Evolutionary conservation across 768 basidiomycete species (phyloP), one percentile per base, ranked within the genome.

Genomic region (Tephrocybe sp.): DNA sequence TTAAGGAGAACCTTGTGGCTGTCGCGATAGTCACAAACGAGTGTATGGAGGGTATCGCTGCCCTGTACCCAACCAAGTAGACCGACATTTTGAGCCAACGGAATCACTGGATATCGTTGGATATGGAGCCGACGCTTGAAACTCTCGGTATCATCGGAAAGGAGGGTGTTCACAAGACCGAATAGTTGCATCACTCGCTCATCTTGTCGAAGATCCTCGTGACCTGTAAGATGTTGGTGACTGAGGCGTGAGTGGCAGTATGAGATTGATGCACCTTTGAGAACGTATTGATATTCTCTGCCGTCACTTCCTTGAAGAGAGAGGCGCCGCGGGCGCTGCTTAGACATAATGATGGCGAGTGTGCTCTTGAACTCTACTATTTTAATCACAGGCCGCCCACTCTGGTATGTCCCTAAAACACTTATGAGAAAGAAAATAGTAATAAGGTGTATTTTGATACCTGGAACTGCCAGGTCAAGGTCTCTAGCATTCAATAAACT

Each of bases 131-230:
- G 92, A 27, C 97, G 79, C 73, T 96, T 97, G 80, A 96, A 98
- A 64, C 92, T 93, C 62, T 90, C 84, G 18, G 93, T 90, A 61
- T 99, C 96, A 16, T 92, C 86, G 7, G 90, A 87, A 24, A 99
- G 83, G 2, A 98, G 72, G 0, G 92, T 96, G 68, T 99, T 99
- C 60, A 98, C 89, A 39, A 99, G 84, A 51, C 96, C 89, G 68
- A 98, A 98, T n/a, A 98, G 79, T 65, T 99, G 96, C 95, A 98
- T 98, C 50, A 98, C 96, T 52, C 96, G 83, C 62, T 99, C 96
- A 64, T 99, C 96, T 68, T 98, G 96, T 30, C 96, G 92, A 40
- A 99, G 76, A 72, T 99, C 96, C 71, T 99, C 96, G 67, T 98
- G 96, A 5, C 96, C 92, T 94, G 53, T 5, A 9, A 37, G 6